Evolutionary conservation across 2,329 filamentous ascomycete genomes (phyloP), one percentile per base, ranked within the genome.

Genomic region (Acephala macrosclerotiorum): DNA sequence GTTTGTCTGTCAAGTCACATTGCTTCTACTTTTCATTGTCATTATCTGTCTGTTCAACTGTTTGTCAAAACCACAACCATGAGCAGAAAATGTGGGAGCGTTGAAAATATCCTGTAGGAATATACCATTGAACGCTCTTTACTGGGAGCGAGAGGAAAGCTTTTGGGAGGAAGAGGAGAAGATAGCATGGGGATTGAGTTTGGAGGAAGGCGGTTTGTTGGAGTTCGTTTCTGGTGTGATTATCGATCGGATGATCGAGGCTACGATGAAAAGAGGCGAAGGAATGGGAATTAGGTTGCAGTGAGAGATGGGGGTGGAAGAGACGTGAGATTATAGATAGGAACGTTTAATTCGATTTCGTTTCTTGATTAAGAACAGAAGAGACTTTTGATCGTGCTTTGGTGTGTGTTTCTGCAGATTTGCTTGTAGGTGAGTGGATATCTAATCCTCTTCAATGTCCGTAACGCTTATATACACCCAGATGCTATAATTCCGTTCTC

Each of bases 281-380:
- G n/a, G n/a, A n/a, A n/a, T n/a, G n/a, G n/a, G n/a, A n/a, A n/a
- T n/a, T n/a, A n/a, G n/a, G n/a, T n/a, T n/a, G 62, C 14, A 42
- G 42, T 25, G 7, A 29, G 42, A 51, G 38, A 33, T 42, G 26
- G n/a, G n/a, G n/a, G 55, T 25, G 29, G 42, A 42, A 16, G 25
- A 36, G 47, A 64, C 18, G 35, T 65, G 47, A 60, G 59, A 26
- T 64, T 67, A 64, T n/a, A 67, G 59, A 69, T 69, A 71, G 68
- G 60, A 67, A 64, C 64, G 63, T 70, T 71, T 71, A 71, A 71
- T 71, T 33, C 58, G 40, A 58, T 68, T 67, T 68, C 65, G 59
- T 66, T 63, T 68, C 66, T 68, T 60, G 57, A 57, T 53, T 53
- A n/a, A n/a, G n/a, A n/a, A n/a, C n/a, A n/a, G 49, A 53, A 53